Conservation (phyloP, 1,284 basidiomycete species). For the Ustilago hordei region DNA sequence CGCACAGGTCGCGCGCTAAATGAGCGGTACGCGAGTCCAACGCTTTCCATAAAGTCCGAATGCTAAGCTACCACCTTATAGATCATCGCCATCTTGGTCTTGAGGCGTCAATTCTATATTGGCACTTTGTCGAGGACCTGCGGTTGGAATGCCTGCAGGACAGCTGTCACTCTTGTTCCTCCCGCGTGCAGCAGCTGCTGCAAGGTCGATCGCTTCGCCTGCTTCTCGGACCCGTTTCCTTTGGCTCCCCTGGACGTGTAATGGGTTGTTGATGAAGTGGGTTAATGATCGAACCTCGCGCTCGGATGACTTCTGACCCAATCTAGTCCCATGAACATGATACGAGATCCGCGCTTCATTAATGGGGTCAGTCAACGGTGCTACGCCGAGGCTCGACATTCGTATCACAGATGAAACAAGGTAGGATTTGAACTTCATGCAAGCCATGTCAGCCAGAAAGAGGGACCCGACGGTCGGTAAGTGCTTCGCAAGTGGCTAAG, state of each 20-base stretch:
- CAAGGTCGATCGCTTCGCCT: constrained; percentile 1
- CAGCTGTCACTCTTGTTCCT: constrained; percentile 5
- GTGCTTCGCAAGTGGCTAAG: constrained; percentile 1
- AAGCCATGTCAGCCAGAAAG: too few relatives aligned
- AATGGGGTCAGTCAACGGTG: not conserved
- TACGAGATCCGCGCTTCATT: not conserved
- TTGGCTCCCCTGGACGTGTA: too few relatives aligned
- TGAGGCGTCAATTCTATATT: not conserved
- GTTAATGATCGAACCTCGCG: not conserved
- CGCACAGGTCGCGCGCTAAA: not conserved
- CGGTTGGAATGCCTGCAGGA: not conserved
- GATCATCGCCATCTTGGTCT: too few relatives aligned
- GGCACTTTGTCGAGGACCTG: not conserved
- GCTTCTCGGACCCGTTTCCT: not conserved
- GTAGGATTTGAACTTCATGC: too few relatives aligned
- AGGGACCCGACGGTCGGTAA: not conserved
- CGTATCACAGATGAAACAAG: too few relatives aligned
- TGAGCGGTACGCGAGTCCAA: constrained; percentile 3
- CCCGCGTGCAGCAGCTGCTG: not conserved
- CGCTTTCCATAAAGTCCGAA: not conserved
- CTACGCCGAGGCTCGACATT: not conserved
- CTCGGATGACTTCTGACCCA: not conserved
- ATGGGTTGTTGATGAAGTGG: not conserved
- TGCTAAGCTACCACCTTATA: too few relatives aligned
- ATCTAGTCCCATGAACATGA: not conserved